These are phyloP conservation scores for Tolypocladium album DNA, from an alignment of 2,329 filamentous ascomycete species.

Conservation along the genomic window DNA sequence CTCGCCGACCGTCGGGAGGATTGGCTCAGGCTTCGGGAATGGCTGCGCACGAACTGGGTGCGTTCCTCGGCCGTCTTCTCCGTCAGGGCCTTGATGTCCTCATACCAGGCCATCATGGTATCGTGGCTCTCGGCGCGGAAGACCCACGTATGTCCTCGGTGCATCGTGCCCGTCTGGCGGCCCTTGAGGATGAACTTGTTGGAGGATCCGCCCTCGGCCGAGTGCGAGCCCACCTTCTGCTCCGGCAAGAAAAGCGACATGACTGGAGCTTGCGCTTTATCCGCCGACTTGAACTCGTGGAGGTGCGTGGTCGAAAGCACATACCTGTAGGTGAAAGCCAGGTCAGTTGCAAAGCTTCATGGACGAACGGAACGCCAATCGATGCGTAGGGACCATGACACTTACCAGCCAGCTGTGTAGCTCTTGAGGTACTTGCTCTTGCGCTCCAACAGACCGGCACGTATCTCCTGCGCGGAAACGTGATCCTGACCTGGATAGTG, in stretches of 20 bases:
- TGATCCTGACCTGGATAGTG: constrained; percentile 87
- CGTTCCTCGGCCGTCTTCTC: constrained; percentile 83
- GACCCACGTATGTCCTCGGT: constrained; percentile 67
- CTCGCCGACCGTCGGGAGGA: constrained; percentile 51
- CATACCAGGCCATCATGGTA: constrained; percentile 95
- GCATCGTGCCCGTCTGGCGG: constrained; percentile 84
- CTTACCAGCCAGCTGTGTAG: constrained; percentile 88
- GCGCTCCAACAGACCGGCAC: constrained; percentile 83
- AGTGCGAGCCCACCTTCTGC: constrained; percentile 91
- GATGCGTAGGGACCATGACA: neutral
- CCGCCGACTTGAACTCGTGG: constrained; percentile 98
- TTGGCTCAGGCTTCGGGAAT: constrained; percentile 68
- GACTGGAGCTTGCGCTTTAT: constrained; percentile 80
- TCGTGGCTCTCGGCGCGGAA: constrained; percentile 68
- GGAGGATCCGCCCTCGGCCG: constrained; percentile 68
- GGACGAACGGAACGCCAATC: neutral
- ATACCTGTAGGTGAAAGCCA: constrained; percentile 51
- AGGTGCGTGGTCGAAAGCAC: constrained; percentile 92
- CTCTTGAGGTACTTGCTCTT: constrained; percentile 99
- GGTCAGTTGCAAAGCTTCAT: neutral
- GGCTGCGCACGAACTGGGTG: constrained; percentile 73
- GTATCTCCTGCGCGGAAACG: constrained; percentile 69
- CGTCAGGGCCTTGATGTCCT: constrained; percentile 82
- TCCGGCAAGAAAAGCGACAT: constrained; percentile 95
- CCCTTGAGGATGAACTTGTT: constrained; percentile 99